Conservation (phyloP, 768 basidiomycete species). For the Boletus pseudopeckii region DNA sequence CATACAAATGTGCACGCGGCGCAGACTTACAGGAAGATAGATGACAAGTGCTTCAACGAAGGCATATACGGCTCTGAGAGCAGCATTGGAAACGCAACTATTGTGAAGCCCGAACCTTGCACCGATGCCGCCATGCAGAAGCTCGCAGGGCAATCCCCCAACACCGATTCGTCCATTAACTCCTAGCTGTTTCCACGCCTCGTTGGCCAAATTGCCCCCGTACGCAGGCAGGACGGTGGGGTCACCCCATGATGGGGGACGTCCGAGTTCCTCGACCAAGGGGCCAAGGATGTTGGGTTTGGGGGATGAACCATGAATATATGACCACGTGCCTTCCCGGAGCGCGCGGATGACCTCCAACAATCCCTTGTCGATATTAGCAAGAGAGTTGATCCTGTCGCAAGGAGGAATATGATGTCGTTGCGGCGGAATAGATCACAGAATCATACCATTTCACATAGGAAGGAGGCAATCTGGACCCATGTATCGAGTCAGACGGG, state of each 20-base stretch:
- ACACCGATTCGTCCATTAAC: slow-evolving; percentile 49
- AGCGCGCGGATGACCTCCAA: slow-evolving; percentile 51
- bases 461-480: slow-evolving; percentile 35
- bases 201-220: slow-evolving; percentile 52
- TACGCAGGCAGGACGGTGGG: slow-evolving; percentile 56
- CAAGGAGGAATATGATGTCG: neutral
- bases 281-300: slow-evolving; percentile 41
- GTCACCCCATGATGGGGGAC: slow-evolving; percentile 62
- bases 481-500: slow-evolving; percentile 1
- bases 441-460: slow-evolving; percentile 60
- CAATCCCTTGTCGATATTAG: slow-evolving; percentile 61
- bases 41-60: slow-evolving; percentile 63
- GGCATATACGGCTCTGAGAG: slow-evolving; percentile 49
- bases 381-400: slow-evolving; percentile 61
- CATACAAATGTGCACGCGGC: neutral
- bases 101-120: slow-evolving; percentile 42
- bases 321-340: slow-evolving; percentile 58
- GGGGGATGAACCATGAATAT: slow-evolving; percentile 40
- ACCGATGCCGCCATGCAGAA: slow-evolving; percentile 62
- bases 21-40: slow-evolving; percentile 63
- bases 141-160: slow-evolving; percentile 74
- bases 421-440: neutral
- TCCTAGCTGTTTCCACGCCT: slow-evolving; percentile 54
- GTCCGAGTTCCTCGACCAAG: slow-evolving; percentile 55
- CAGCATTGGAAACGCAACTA: slow-evolving; percentile 60